A percentile compares a stretch with the other conserved stretches of the same genome.
Conservation (phyloP, 129 eudicot species). For the Silybum marianum region DNA sequence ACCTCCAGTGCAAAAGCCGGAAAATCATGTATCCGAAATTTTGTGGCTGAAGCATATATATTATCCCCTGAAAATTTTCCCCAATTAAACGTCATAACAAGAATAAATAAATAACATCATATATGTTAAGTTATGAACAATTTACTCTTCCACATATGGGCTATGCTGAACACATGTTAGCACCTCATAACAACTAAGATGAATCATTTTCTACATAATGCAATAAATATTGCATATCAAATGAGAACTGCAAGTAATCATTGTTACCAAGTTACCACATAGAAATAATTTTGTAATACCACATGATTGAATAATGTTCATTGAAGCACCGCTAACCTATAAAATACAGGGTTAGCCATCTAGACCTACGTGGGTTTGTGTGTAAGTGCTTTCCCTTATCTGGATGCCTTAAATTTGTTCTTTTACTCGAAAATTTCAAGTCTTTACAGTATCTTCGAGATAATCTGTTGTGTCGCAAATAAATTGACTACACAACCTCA, state of each 20-base stretch:
- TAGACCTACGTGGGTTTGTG: neutral
- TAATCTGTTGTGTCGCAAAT: no score
- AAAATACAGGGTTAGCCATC: neutral
- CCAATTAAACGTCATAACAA: constrained; percentile 8
- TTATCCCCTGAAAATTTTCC: constrained; percentile 66
- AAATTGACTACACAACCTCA: no score
- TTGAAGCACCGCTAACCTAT: neutral
- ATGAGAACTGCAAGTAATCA: neutral
- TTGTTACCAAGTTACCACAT: neutral
- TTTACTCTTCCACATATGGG: neutral
- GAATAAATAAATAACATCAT: neutral
- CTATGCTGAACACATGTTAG: neutral
- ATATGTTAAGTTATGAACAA: neutral
- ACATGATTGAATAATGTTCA: neutral
- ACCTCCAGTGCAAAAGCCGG: constrained; percentile 98
- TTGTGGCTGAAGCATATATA: constrained; percentile 82
- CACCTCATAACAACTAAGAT: neutral
- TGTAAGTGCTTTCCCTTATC: neutral
- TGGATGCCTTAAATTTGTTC: neutral
- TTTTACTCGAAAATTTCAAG: neutral
- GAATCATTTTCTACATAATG: neutral
- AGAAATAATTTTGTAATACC: neutral
- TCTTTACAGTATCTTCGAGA: neutral
- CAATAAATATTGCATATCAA: neutral
- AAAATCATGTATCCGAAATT: constrained; percentile 71